Base-by-base conservation (phyloP, 768 basidiomycete species). In the Nidularia sp. region DNA sequence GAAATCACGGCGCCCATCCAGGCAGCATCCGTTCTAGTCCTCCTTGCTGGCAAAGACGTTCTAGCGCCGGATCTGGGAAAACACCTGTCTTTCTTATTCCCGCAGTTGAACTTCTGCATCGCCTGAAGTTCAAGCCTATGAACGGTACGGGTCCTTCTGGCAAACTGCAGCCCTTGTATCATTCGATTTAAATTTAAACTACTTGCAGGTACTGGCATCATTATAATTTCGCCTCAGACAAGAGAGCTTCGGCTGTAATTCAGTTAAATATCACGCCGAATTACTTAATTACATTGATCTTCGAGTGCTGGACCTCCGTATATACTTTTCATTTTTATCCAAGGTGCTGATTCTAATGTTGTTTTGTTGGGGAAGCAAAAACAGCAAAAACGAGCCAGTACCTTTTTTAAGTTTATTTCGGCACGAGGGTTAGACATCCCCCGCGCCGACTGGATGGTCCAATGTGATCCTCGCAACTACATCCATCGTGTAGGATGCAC, bases 351-450 rank as follows among this genome's bases (percentile, higher is more conserved):
- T 47, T 15, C 32, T 45, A 47, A 31, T 39, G 33, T 22, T 44
- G 42, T 47, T 22, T 43, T 29, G 55, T n/a, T 60, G 98, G 95
- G 97, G 31, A 98, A 98, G 66, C 97, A 98, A 87, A 99, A 98
- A 66, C 97, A 99, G 70, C 94, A 97, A 77, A 98, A 98, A 66
- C 89, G 97, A 33, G 98, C 97, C 34, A 96, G 92, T 60, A 99
- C 97, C 0, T 99, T 99, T 71, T 98, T 98, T 74, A 97, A 98
- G 67, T 99, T 99, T 72, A 90, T 99, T 53, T 96, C 97, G 8
- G 97, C 97, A 8, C 86, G 97, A 60, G 97, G 97, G 12, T 80
- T 99, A 45, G 97, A 99, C 69, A 98, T 99, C 60, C 97, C 97
- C 33, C 84, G 86, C 45, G 97, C 98, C 8, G 95, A 99, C 65